Conservation (phyloP, 2,329 filamentous ascomycete genomes). For the Trematosphaeria pertusa region DNA sequence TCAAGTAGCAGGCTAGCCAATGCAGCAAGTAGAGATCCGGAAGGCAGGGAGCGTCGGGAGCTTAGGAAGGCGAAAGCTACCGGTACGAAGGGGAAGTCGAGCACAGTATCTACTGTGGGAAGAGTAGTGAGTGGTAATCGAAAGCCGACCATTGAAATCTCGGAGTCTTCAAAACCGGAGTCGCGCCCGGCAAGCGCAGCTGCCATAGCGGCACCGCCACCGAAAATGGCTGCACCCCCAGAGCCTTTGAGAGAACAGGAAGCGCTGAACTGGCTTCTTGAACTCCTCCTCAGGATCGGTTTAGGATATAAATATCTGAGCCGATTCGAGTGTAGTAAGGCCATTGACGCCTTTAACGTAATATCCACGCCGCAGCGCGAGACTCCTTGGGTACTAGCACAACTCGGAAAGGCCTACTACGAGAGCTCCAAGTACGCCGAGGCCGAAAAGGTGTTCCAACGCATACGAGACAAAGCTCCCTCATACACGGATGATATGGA, state of each 20-base stretch:
- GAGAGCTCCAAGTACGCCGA: constrained; percentile 87
- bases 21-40: constrained; percentile 59
- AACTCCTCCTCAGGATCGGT: constrained; percentile 82
- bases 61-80: constrained; percentile 84
- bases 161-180: constrained; percentile 74
- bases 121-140: constrained; percentile 90
- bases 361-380: constrained; percentile 80
- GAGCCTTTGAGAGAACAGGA: constrained; percentile 75
- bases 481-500: constrained; percentile 94
- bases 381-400: constrained; percentile 90
- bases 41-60: constrained; percentile 71
- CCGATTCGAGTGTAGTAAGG: constrained; percentile 79
- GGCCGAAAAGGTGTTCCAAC: constrained; percentile 84
- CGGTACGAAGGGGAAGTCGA: constrained; percentile 67
- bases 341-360: constrained; percentile 74
- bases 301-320: constrained; percentile 79
- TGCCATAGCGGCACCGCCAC: constrained; percentile 29
- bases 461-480: constrained; percentile 79
- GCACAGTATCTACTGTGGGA: constrained; percentile 75
- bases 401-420: constrained; percentile 89
- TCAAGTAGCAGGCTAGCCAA: constrained; percentile 68
- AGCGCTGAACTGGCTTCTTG: constrained; percentile 76
- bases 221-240: constrained; percentile 51
- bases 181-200: constrained; percentile 46
- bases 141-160: constrained; percentile 71